Percentiles rank a stretch among this genome's conserved stretches.
Conservation (phyloP, 805 yeast species). For the Schwanniomyces yamadae region DNA sequence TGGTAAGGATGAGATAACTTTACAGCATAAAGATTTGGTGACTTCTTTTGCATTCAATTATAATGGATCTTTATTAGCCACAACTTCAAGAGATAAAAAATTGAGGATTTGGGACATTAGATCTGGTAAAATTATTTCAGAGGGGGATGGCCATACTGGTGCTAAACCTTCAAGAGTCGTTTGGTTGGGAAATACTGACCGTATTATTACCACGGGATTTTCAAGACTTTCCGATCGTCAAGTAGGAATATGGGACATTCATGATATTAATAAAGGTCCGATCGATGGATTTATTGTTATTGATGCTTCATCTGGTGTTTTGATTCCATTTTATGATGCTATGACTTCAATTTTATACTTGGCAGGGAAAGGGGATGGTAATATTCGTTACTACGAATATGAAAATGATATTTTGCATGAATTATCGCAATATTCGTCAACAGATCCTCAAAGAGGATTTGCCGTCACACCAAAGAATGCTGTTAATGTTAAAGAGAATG, state of each 20-base stretch:
- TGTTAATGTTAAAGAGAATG: conserved; percentile 79
- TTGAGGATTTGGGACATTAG: conserved; percentile 91
- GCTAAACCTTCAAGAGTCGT: conserved; percentile 86
- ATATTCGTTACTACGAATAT: conserved; percentile 89
- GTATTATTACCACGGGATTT: conserved; percentile 92
- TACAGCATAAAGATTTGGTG: conserved; percentile 86
- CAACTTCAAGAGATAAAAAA: conserved; percentile 87
- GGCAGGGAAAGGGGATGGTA: conserved; percentile 98
- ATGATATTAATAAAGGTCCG: conserved; percentile 73
- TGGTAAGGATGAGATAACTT: conserved; percentile 66
- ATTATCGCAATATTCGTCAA: conserved; percentile 84
- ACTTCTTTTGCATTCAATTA: conserved; percentile 91
- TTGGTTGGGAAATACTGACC: conserved; percentile 86
- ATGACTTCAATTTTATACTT: conserved; percentile 76
- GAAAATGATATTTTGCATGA: conserved; percentile 80
- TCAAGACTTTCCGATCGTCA: conserved; percentile 92
- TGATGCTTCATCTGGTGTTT: conserved; percentile 89
- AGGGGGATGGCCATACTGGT: conserved; percentile 89
- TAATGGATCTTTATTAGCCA: conserved; percentile 83
- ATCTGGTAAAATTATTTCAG: conserved; percentile 68
- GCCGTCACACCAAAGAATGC: conserved; percentile 83
- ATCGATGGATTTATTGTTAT: conserved; percentile 84
- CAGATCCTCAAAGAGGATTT: conserved; percentile 94
- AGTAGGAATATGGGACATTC: conserved; percentile 88
- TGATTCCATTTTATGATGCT: conserved; percentile 88